These are phyloP conservation scores for Pythium periplocum DNA, from an alignment of 352 stramenopile species.

Conservation along the genomic window DNA sequence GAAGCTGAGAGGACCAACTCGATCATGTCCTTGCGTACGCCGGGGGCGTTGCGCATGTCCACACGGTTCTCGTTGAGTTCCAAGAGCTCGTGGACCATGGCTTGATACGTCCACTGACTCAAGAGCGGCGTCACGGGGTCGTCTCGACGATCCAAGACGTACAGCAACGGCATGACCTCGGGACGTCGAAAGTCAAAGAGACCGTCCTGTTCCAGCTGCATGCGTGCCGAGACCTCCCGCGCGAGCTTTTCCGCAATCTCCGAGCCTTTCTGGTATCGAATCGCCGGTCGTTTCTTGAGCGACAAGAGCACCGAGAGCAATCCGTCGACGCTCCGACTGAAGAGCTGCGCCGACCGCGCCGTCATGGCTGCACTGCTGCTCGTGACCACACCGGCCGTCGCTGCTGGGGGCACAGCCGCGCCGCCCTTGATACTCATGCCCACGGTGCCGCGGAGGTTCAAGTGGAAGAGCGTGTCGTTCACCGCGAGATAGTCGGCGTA, in stretches of 20 bases:
- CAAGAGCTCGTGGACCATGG: constrained; percentile 99
- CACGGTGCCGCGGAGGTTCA: constrained; percentile 85
- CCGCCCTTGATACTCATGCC: constrained; percentile 42
- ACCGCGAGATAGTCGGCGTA: constrained; percentile 98
- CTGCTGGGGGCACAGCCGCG: constrained; percentile 19
- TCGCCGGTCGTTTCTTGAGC: constrained; percentile 94
- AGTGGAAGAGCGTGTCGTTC: constrained; percentile 97
- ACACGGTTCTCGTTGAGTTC: constrained; percentile 98
- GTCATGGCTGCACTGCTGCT: constrained; percentile 22
- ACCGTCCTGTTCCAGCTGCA: constrained; percentile 92
- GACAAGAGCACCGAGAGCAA: constrained; percentile 93
- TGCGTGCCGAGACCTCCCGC: constrained; percentile 90
- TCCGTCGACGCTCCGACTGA: constrained; percentile 92
- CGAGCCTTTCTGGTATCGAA: constrained; percentile 94
- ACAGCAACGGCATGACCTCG: constrained; percentile 72
- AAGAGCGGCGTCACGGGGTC: constrained; percentile 99
- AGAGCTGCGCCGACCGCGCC: constrained; percentile 54
- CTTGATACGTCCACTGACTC: constrained; percentile 97
- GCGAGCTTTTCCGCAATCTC: constrained; percentile 92
- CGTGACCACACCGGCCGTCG: constrained; percentile 44
- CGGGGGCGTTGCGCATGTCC: constrained; percentile 91
- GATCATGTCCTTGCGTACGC: constrained; percentile 95
- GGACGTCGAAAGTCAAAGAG: constrained; percentile 96
- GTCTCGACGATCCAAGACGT: constrained; percentile 97
- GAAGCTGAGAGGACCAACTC: constrained; percentile 96